Evolutionary conservation across 345 rosid genomes (phyloP).

Genomic region (Moricandia arvensis): DNA sequence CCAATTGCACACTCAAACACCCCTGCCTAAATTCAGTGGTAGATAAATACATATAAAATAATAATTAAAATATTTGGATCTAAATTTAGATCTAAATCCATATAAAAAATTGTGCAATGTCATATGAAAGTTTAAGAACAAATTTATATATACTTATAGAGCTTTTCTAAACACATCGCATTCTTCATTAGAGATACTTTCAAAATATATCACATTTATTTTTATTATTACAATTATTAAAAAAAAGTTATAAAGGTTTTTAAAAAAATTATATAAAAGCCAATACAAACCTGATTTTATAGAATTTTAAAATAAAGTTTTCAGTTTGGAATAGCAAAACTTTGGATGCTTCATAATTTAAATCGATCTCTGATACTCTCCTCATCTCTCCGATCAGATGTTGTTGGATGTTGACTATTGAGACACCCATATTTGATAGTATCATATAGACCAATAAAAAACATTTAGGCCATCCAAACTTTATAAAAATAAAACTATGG

Average conservation of each 20-base stretch:
- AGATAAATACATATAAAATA: not conserved
- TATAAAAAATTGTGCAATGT: not conserved
- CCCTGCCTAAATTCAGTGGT: too few species aligned
- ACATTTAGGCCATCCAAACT: not conserved
- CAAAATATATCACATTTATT: not conserved
- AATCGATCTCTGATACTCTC: not conserved
- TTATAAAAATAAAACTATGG: conserved; percentile 5
- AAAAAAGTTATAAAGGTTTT: too few species aligned
- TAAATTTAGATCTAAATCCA: not conserved
- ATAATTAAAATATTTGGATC: not conserved
- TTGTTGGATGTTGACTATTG: not conserved
- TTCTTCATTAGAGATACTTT: not conserved
- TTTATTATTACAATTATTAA: too few species aligned
- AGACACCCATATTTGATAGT: not conserved
- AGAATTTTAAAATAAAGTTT: not conserved
- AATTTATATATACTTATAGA: not conserved
- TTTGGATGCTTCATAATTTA: not conserved
- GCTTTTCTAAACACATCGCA: not conserved
- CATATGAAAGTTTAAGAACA: not conserved
- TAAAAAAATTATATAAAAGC: not conserved
- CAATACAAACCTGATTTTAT: not conserved
- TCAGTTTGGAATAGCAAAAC: not conserved
- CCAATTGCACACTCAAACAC: too few species aligned
- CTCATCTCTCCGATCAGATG: not conserved
- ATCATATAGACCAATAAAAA: not conserved